These are phyloP conservation scores for Xylaria hypoxylon DNA, from an alignment of 2,329 filamentous ascomycete species.

Conservation along the genomic window DNA sequence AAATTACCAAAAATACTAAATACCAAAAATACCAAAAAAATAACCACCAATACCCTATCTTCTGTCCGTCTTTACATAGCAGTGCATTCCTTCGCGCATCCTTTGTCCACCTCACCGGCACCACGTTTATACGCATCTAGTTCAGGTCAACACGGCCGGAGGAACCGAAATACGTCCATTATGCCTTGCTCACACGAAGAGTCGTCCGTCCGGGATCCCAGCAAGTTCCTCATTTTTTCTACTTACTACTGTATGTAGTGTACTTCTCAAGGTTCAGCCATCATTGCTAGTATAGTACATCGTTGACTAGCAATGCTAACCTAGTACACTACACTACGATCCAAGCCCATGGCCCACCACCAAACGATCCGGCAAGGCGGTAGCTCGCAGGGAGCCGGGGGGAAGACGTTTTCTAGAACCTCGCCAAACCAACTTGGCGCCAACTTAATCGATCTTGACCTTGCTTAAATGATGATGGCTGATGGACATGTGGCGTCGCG, in stretches of 20 bases:
- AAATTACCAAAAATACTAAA: no score
- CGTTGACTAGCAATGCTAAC: no score
- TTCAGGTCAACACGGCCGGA: conserved; percentile 32
- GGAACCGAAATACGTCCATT: conserved; percentile 36
- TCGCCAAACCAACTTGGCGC: conserved; percentile 8
- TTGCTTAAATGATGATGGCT: conserved; percentile 14
- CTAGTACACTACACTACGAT: no score
- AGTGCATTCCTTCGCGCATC: conserved; percentile 25
- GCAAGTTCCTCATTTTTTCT: neutral
- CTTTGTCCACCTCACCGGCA: conserved; percentile 26
- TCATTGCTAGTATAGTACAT: conserved; percentile 18
- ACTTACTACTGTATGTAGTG: no score
- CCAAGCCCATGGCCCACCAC: neutral
- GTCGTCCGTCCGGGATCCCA: conserved; percentile 4
- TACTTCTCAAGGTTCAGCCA: conserved; percentile 2
- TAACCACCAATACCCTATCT: conserved; percentile 19
- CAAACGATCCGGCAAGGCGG: conserved; percentile 29
- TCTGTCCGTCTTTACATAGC: conserved; percentile 25
- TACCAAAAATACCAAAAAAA: neutral
- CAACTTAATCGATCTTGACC: neutral
- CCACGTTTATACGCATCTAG: conserved; percentile 2
- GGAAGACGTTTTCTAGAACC: conserved; percentile 30
- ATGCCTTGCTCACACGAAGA: conserved; percentile 21
- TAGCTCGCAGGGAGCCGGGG: conserved; percentile 30
- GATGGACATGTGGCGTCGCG: conserved; percentile 18